These are phyloP conservation scores for Beauveria sp. DNA, from an alignment of 2,329 filamentous ascomycete genomes.

Conservation along the genomic window DNA sequence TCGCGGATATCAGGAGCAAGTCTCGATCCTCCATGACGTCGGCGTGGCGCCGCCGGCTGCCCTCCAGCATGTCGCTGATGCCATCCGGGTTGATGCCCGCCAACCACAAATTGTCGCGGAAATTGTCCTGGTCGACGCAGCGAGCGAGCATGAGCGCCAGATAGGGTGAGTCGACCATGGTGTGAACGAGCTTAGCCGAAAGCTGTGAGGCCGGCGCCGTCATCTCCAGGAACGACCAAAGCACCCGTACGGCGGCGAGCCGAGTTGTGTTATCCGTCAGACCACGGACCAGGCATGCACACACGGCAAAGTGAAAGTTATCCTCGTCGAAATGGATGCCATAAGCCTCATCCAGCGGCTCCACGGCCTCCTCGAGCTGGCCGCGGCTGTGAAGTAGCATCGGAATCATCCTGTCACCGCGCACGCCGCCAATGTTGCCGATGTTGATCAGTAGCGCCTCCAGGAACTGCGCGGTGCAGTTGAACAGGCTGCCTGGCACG, in stretches of 20 bases:
- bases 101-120: constrained; percentile 56
- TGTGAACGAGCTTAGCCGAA: constrained; percentile 17
- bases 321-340: constrained; percentile 57
- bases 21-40: constrained; percentile 51
- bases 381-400: constrained; percentile 53
- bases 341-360: constrained; percentile 56
- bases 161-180: constrained; percentile 44
- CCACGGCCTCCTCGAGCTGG: constrained; percentile 54
- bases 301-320: constrained; percentile 60
- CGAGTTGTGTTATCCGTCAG: constrained; percentile 56
- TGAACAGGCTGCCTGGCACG: constrained; percentile 55
- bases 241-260: constrained; percentile 48
- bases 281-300: constrained; percentile 55
- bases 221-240: constrained; percentile 50
- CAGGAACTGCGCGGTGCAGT: constrained; percentile 56
- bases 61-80: constrained; percentile 18
- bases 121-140: constrained; percentile 47
- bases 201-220: constrained; percentile 14
- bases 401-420: constrained; percentile 50
- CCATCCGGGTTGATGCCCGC: constrained; percentile 42
- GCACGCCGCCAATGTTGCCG: constrained; percentile 50
- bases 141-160: constrained; percentile 52
- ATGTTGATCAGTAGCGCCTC: constrained; percentile 59
- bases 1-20: constrained; percentile 53
- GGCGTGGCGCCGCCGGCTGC: constrained; percentile 24